These are phyloP conservation scores for Yamadazyma conglobata DNA, from an alignment of 1,139 yeast species.

Conservation along the genomic window DNA sequence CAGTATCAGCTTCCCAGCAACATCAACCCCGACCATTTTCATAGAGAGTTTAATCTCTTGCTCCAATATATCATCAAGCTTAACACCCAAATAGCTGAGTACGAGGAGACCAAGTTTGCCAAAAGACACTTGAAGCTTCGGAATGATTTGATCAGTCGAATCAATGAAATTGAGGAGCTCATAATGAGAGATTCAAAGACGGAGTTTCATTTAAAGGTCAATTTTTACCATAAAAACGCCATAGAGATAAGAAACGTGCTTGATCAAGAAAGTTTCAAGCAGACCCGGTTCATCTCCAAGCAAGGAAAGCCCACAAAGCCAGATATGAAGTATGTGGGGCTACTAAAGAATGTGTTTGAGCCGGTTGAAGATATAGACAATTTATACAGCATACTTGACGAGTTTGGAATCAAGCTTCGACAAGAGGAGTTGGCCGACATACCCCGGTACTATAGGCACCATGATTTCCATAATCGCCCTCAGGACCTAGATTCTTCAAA, in stretches of 20 bases:
- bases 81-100: conserved; percentile 16
- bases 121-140: conserved; percentile 19
- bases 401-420: conserved; percentile 10
- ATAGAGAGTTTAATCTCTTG: conserved; percentile 31
- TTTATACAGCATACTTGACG: conserved; percentile 10
- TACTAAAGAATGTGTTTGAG: conserved; percentile 12
- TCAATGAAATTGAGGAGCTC: conserved; percentile 33
- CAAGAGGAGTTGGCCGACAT: conserved; percentile 2
- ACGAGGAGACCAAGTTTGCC: conserved; percentile 13
- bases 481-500: too few species aligned
- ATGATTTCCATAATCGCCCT: background rate
- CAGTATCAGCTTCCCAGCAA: conserved; percentile 12
- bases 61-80: conserved; percentile 29
- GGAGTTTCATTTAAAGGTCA: conserved; percentile 25
- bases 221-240: conserved; percentile 25
- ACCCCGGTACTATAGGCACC: background rate
- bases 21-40: conserved; percentile 27
- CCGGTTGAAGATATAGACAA: conserved; percentile 11
- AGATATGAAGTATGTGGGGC: conserved; percentile 9
- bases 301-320: conserved; percentile 14
- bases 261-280: conserved; percentile 26
- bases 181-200: conserved; percentile 21
- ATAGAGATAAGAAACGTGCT: conserved; percentile 25
- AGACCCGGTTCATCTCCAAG: conserved; percentile 11
- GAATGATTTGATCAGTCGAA: conserved; percentile 28